Conservation (phyloP, 345 rosid genomes). For the Nasturtium officinale region DNA sequence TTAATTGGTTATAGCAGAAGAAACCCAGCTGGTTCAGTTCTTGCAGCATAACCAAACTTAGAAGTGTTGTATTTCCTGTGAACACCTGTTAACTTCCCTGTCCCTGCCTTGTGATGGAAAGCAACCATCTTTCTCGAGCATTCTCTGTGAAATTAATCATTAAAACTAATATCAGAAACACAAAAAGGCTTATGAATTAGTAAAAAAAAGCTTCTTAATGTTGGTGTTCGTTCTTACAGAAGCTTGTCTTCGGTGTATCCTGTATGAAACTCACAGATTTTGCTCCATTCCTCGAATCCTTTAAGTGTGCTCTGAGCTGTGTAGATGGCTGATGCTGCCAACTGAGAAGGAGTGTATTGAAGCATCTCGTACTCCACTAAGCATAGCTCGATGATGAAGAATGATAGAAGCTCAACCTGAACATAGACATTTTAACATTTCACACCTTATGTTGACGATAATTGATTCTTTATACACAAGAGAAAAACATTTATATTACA, state of each 20-base stretch:
- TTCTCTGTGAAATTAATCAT: slow-evolving; percentile 51
- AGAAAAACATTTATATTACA: neutral
- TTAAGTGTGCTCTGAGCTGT: slow-evolving; percentile 57
- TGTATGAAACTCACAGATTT: slow-evolving; percentile 52
- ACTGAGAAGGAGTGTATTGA: slow-evolving; percentile 56
- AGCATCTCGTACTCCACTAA: slow-evolving; percentile 64
- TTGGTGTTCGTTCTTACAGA: slow-evolving; percentile 42
- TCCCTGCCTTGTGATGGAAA: slow-evolving; percentile 76
- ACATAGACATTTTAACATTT: neutral
- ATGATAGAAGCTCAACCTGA: slow-evolving; percentile 83
- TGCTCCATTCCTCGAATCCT: slow-evolving; percentile 52
- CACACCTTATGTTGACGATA: neutral
- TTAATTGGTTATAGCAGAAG: slow-evolving; percentile 43
- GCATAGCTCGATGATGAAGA: slow-evolving; percentile 61
- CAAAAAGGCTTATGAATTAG: neutral
- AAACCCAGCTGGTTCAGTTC: slow-evolving; percentile 62
- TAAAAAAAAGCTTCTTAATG: neutral
- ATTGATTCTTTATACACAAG: slow-evolving; percentile 1
- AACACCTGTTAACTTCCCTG: slow-evolving; percentile 82
- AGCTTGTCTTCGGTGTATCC: slow-evolving; percentile 54
- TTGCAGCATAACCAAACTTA: slow-evolving; percentile 76
- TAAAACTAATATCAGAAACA: slow-evolving; percentile 5
- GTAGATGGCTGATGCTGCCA: slow-evolving; percentile 74
- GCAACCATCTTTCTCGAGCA: slow-evolving; percentile 79
- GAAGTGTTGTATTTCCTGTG: slow-evolving; percentile 80